phyloP scores from a whole-genome alignment of 2,329 filamentous ascomycete species.

The Raffaelea albimanens region DNA sequence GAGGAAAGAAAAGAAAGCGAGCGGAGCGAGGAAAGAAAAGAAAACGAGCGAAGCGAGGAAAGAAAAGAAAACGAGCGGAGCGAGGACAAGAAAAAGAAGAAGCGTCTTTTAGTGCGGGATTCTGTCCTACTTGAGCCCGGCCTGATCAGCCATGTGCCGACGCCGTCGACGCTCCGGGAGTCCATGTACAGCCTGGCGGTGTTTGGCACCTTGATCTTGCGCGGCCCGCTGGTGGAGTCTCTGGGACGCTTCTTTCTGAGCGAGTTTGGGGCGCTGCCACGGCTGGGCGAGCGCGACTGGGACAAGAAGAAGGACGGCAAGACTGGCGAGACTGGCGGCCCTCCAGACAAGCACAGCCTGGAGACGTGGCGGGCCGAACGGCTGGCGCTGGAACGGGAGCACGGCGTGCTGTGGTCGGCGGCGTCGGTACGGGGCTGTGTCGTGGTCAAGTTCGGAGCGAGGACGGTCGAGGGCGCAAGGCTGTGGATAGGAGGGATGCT shows the following conservation, averaged over 20 bases:
- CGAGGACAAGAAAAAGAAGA: conserved; percentile 18
- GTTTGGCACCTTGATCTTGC: conserved; percentile 76
- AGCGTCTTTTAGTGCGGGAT: conserved; percentile 71
- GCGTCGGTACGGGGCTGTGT: conserved; percentile 74
- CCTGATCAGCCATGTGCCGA: neutral
- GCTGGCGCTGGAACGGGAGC: conserved; percentile 46
- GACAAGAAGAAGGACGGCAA: neutral
- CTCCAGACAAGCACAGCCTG: conserved; percentile 13
- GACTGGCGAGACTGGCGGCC: neutral
- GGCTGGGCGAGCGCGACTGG: conserved; percentile 52
- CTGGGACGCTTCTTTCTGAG: conserved; percentile 66
- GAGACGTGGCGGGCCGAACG: conserved; percentile 47
- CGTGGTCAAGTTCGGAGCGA: conserved; percentile 82
- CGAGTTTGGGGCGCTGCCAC: conserved; percentile 68
- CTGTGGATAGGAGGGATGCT: conserved; percentile 74
- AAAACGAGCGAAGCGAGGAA: conserved; percentile 36
- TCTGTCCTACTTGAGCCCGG: conserved; percentile 53
- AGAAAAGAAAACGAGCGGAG: conserved; percentile 7
- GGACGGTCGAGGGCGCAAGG: conserved; percentile 69
- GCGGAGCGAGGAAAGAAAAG: conserved; percentile 15
- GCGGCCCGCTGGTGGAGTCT: conserved; percentile 57
- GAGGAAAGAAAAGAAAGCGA: no score
- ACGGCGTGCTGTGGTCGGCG: conserved; percentile 70
- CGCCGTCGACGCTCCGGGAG: conserved; percentile 30
- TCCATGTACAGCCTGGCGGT: conserved; percentile 69